Conservation (phyloP, 2,329 filamentous ascomycete genomes). For the Sporothrix sp. region DNA sequence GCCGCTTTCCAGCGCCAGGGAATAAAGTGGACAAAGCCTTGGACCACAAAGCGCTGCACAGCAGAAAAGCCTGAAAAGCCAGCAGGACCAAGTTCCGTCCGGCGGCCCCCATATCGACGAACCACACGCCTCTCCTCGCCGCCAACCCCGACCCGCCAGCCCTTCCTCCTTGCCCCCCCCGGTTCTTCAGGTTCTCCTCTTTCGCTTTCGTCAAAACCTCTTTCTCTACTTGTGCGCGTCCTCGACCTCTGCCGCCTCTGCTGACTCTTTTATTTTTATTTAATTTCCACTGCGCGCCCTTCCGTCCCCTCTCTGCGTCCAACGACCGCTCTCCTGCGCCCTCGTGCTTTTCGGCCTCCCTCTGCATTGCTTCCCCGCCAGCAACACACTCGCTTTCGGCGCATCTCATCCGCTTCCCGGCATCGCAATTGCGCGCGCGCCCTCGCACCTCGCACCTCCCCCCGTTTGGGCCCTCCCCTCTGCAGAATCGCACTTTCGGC, state of each 20-base stretch:
- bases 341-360: neutral
- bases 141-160: slow-evolving; percentile 4
- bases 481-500: too few relatives aligned
- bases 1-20: neutral
- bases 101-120: slow-evolving; percentile 2
- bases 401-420: neutral
- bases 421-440: slow-evolving; percentile 6
- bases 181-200: slow-evolving; percentile 3
- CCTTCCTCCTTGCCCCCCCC: slow-evolving; percentile 1
- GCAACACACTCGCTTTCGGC: neutral
- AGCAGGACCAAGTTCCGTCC: slow-evolving; percentile 4
- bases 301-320: too few relatives aligned
- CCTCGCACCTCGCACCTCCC: neutral
- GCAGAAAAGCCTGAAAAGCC: neutral
- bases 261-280: neutral
- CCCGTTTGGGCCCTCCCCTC: too few relatives aligned
- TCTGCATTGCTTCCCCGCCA: neutral
- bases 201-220: slow-evolving; percentile 1
- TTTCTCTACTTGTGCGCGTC: neutral
- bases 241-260: neutral
- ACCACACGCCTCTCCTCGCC: slow-evolving; percentile 8
- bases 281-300: too few relatives aligned
- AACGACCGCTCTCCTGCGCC: neutral
- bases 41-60: neutral
- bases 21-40: slow-evolving; percentile 1